Evolutionary conservation across 768 basidiomycete genomes (phyloP).

Genomic region (Dioszegia aurantiaca): DNA sequence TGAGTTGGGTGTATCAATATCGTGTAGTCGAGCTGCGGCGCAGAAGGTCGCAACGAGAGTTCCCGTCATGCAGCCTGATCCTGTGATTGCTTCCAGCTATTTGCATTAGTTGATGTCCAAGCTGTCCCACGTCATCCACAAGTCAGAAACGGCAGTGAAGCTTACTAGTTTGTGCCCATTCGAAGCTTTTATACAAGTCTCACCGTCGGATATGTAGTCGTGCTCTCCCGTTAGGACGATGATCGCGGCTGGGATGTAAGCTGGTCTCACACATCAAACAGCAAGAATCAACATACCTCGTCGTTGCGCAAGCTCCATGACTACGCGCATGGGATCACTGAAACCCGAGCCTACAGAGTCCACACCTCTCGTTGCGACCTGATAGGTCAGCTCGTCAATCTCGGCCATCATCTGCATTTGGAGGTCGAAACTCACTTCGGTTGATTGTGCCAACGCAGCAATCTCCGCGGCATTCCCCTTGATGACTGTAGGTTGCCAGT

Average conservation of each 20-base stretch:
- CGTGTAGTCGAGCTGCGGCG: slow-evolving; percentile 61
- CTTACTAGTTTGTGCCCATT: slow-evolving; percentile 65
- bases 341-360: slow-evolving; percentile 79
- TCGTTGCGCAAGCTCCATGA: slow-evolving; percentile 65
- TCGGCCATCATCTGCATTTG: not conserved
- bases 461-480: slow-evolving; percentile 89
- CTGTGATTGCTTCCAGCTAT: slow-evolving; percentile 77
- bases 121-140: too few species aligned
- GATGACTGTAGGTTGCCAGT: slow-evolving; percentile 84
- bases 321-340: slow-evolving; percentile 68
- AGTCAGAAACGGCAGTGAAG: not conserved
- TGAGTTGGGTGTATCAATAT: slow-evolving; percentile 40
- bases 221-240: slow-evolving; percentile 73
- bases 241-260: slow-evolving; percentile 62
- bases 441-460: slow-evolving; percentile 69
- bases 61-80: slow-evolving; percentile 74
- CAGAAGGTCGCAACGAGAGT: slow-evolving; percentile 74
- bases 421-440: slow-evolving; percentile 60
- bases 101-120: too few species aligned
- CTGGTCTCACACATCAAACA: not conserved
- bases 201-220: slow-evolving; percentile 84
- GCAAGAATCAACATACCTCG: slow-evolving; percentile 61
- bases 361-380: slow-evolving; percentile 77
- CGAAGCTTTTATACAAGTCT: slow-evolving; percentile 62
- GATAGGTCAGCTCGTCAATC: not conserved